phyloP scores from a whole-genome alignment of 2,329 filamentous ascomycete species.

The Ambrosiella xylebori region DNA sequence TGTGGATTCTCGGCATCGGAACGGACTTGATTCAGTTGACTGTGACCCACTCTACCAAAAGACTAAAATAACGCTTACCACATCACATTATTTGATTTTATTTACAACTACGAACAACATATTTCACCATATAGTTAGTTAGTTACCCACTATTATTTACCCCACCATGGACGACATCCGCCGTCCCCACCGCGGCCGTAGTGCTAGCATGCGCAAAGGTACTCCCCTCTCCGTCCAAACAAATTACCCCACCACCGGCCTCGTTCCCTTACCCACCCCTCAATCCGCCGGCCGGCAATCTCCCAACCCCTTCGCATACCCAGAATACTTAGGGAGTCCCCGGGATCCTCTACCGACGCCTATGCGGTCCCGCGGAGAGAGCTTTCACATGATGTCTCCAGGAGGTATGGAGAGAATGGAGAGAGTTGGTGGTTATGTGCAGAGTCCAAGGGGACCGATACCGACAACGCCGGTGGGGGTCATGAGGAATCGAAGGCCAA shows the following conservation, averaged over 20 bases:
- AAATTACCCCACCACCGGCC: neutral
- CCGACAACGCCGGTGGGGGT: too few species aligned
- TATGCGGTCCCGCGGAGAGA: neutral
- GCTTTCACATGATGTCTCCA: neutral
- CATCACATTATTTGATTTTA: too few species aligned
- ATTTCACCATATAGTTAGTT: neutral
- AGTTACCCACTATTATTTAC: neutral
- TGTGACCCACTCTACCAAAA: too few species aligned
- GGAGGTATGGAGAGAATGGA: neutral
- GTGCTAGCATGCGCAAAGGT: neutral
- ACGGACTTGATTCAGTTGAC: too few species aligned
- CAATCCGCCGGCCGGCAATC: slow-evolving; percentile 1
- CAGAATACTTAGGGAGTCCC: neutral
- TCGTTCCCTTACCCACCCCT: neutral
- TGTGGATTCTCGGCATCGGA: too few species aligned
- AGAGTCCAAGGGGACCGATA: neutral
- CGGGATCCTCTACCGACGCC: neutral
- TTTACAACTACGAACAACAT: neutral
- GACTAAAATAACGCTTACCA: too few species aligned
- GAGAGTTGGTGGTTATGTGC: neutral
- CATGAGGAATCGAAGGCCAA: too few species aligned
- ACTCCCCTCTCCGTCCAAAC: slow-evolving; percentile 3
- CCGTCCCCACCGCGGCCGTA: slow-evolving; percentile 9
- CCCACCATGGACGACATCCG: slow-evolving; percentile 10
- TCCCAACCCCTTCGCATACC: neutral